These are phyloP conservation scores for Hypoxylon sp. DNA, from an alignment of 2,329 filamentous ascomycete genomes.

Conservation along the genomic window DNA sequence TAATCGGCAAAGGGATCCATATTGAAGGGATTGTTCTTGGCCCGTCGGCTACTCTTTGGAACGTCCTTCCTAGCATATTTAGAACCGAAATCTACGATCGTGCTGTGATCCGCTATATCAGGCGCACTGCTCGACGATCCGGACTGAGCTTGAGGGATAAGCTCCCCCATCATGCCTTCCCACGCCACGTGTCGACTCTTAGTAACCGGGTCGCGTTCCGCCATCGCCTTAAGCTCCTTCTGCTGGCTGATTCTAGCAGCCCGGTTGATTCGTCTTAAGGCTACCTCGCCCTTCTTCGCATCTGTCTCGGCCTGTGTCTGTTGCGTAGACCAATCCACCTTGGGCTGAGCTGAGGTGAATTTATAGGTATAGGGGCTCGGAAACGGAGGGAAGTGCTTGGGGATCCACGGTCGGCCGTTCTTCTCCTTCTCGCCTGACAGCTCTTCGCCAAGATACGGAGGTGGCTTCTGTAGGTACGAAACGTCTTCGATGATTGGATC, in stretches of 20 bases:
- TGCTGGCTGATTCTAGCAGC: conserved; percentile 73
- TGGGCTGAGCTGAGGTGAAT: conserved; percentile 61
- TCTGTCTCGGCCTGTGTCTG: conserved; percentile 69
- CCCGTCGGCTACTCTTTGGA: conserved; percentile 60
- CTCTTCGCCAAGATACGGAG: conserved; percentile 64
- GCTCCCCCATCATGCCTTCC: conserved; percentile 70
- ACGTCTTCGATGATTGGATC: conserved; percentile 55
- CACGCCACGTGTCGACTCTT: conserved; percentile 69
- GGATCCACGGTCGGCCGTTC: conserved; percentile 67
- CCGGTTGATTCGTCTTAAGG: conserved; percentile 68
- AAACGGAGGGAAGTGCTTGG: conserved; percentile 69
- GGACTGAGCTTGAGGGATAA: conserved; percentile 57
- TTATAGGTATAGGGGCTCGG: conserved; percentile 74
- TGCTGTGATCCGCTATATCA: conserved; percentile 72
- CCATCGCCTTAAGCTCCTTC: conserved; percentile 70
- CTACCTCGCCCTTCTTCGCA: conserved; percentile 72
- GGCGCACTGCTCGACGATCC: conserved; percentile 52
- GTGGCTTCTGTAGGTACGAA: conserved; percentile 54
- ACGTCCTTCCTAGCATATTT: conserved; percentile 66
- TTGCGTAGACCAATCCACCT: conserved; percentile 63
- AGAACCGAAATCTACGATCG: conserved; percentile 71
- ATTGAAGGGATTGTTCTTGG: conserved; percentile 31
- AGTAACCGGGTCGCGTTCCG: conserved; percentile 63
- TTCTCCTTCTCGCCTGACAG: conserved; percentile 70
- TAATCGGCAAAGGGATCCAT: conserved; percentile 2